These are phyloP conservation scores for Pascua sp. DNA, from an alignment of 1,284 basidiomycete species.

Conservation along the genomic window DNA sequence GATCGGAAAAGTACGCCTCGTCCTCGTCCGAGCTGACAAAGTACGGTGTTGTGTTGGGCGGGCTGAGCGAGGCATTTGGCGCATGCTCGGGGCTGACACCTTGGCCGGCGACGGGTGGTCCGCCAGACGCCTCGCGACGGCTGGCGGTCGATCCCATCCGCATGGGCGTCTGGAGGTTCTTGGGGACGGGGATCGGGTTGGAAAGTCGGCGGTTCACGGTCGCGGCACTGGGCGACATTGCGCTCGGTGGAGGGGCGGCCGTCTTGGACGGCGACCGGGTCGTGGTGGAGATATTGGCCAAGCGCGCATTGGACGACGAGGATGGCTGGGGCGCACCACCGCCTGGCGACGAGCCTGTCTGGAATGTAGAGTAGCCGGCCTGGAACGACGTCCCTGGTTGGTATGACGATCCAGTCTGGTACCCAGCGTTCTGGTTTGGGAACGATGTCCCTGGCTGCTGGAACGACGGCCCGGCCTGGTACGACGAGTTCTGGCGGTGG, in stretches of 20 bases:
- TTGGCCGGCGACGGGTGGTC: not conserved
- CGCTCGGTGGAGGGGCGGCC: slow-evolving; percentile 5
- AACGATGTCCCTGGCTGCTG: too few relatives aligned
- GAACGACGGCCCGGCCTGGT: not conserved
- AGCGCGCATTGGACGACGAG: too few relatives aligned
- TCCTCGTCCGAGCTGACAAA: slow-evolving; percentile 32
- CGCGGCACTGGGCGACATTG: slow-evolving; percentile 1
- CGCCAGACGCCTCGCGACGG: not conserved
- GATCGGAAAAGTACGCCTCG: slow-evolving; percentile 33
- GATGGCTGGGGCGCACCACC: not conserved
- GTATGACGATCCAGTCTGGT: not conserved
- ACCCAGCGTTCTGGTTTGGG: too few relatives aligned
- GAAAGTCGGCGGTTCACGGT: slow-evolving; percentile 4
- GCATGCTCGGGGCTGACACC: not conserved
- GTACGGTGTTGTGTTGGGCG: slow-evolving; percentile 3
- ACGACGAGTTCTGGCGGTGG: not conserved
- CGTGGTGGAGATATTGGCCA: too few relatives aligned
- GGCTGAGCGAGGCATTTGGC: slow-evolving; percentile 2
- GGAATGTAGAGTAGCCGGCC: too few relatives aligned
- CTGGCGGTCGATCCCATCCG: too few relatives aligned
- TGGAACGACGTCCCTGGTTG: not conserved
- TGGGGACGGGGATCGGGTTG: slow-evolving; percentile 8
- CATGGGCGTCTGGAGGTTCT: too few relatives aligned
- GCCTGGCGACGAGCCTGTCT: too few relatives aligned
- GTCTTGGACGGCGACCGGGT: not conserved